Conservation (phyloP, 495 filamentous ascomycete species). For the Jackrogersella minutella region DNA sequence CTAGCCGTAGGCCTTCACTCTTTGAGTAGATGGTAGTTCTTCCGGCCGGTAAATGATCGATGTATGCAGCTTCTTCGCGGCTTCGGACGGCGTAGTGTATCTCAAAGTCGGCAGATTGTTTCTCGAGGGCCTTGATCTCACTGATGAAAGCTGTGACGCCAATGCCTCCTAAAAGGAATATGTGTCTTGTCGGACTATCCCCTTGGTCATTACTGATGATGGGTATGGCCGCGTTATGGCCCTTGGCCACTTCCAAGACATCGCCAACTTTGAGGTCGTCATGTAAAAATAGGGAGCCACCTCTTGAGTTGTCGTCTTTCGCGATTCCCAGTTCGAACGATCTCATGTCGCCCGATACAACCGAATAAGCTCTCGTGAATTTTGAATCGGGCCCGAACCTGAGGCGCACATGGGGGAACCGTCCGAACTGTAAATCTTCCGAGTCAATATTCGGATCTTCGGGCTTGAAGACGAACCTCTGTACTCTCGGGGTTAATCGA, state of each 20-base stretch:
- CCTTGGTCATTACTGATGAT: conserved; percentile 17
- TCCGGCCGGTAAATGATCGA: conserved; percentile 27
- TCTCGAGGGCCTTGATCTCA: conserved; percentile 37
- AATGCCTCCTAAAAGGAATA: conserved; percentile 53
- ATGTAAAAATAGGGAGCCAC: conserved; percentile 50
- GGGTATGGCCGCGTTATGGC: conserved; percentile 26
- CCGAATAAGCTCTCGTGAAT: conserved; percentile 49
- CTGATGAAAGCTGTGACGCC: conserved; percentile 52
- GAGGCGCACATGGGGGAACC: conserved; percentile 42
- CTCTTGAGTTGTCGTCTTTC: conserved; percentile 47
- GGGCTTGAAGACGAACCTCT: conserved; percentile 35
- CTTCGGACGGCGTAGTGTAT: conserved; percentile 52
- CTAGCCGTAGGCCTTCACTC: conserved; percentile 31
- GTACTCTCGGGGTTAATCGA: conserved; percentile 30
- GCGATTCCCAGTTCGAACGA: conserved; percentile 51
- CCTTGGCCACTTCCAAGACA: conserved; percentile 55
- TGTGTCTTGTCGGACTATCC: conserved; percentile 38
- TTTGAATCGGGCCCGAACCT: conserved; percentile 39
- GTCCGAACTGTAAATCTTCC: conserved; percentile 29
- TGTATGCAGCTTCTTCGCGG: conserved; percentile 46
- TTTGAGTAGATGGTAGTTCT: conserved; percentile 40
- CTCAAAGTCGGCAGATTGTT: conserved; percentile 41
- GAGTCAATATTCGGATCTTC: conserved; percentile 25
- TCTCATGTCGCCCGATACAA: conserved; percentile 47
- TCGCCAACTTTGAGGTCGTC: conserved; percentile 47